phyloP scores from a whole-genome alignment of 108 stramenopile genomes.

The Fistulifera pelliculosa region DNA sequence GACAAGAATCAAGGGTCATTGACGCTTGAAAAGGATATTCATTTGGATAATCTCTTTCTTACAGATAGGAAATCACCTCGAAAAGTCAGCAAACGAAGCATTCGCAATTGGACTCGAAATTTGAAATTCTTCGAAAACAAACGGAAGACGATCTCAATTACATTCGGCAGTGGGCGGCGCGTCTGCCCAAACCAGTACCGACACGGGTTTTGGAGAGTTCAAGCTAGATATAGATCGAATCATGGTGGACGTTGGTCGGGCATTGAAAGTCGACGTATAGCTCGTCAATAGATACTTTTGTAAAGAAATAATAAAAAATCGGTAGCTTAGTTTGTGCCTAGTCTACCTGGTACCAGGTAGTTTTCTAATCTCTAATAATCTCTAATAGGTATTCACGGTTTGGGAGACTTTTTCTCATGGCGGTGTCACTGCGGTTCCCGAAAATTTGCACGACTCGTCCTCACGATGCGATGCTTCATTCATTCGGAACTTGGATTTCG shows the following conservation, averaged over 20 bases:
- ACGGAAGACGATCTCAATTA: slow-evolving; percentile 21
- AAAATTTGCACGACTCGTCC: no score
- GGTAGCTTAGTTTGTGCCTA: no score
- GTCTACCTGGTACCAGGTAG: no score
- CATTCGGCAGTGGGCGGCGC: slow-evolving; percentile 47
- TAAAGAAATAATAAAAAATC: no score
- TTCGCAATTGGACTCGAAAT: background rate
- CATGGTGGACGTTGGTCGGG: slow-evolving; percentile 10
- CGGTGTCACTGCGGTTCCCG: no score
- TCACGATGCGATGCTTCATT: no score
- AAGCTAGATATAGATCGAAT: slow-evolving; percentile 52
- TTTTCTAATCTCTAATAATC: no score
- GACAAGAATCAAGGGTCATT: slow-evolving; percentile 27
- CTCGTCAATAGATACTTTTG: no score
- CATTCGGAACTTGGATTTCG: no score
- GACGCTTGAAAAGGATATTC: slow-evolving; percentile 1
- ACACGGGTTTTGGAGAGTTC: slow-evolving; percentile 37
- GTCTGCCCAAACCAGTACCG: slow-evolving; percentile 29
- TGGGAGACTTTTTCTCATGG: no score
- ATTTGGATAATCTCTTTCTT: slow-evolving; percentile 33
- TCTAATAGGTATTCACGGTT: no score
- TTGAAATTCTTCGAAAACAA: slow-evolving; percentile 5
- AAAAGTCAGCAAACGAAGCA: slow-evolving; percentile 35
- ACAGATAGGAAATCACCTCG: slow-evolving; percentile 71
- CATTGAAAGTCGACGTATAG: no score